Evolutionary conservation across 176 grass and related monocot species (phyloP).

Genomic region (Typha latifolia): DNA sequence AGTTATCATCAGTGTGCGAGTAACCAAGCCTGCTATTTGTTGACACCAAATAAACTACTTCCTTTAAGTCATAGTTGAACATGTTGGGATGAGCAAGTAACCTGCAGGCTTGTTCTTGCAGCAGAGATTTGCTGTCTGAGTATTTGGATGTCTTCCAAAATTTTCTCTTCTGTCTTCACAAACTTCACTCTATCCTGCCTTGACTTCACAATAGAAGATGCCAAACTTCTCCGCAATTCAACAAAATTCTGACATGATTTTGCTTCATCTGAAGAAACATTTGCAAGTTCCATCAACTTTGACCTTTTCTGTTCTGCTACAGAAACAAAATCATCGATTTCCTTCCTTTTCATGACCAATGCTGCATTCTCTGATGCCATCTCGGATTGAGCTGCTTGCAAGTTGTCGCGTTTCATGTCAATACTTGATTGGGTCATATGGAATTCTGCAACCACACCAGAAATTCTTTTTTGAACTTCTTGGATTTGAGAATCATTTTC

Average conservation of each 20-base stretch:
- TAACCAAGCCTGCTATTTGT: not conserved
- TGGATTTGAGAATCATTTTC: constrained; percentile 69
- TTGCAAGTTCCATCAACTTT: constrained; percentile 42
- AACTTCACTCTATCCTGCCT: constrained; percentile 66
- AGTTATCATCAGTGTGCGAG: not conserved
- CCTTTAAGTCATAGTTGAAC: not conserved
- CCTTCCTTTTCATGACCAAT: constrained; percentile 46
- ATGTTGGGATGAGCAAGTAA: constrained; percentile 6
- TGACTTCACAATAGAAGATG: constrained; percentile 62
- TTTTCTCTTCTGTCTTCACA: constrained; percentile 65
- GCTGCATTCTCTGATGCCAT: constrained; percentile 50
- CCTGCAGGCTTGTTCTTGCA: constrained; percentile 85
- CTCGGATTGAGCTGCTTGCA: constrained; percentile 44
- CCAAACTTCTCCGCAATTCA: constrained; percentile 50
- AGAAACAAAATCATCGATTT: constrained; percentile 53
- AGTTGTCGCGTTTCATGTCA: constrained; percentile 44
- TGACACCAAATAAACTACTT: not conserved
- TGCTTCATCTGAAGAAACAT: constrained; percentile 61
- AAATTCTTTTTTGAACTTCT: constrained; percentile 71
- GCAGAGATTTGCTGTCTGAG: constrained; percentile 74
- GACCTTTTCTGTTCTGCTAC: constrained; percentile 47
- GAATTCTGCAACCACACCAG: constrained; percentile 43
- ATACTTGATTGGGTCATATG: constrained; percentile 60
- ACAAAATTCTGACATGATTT: constrained; percentile 49
- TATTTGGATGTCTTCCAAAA: constrained; percentile 64